phyloP scores from a whole-genome alignment of 2,329 filamentous ascomycete species.

The Lachnellula suecica region DNA sequence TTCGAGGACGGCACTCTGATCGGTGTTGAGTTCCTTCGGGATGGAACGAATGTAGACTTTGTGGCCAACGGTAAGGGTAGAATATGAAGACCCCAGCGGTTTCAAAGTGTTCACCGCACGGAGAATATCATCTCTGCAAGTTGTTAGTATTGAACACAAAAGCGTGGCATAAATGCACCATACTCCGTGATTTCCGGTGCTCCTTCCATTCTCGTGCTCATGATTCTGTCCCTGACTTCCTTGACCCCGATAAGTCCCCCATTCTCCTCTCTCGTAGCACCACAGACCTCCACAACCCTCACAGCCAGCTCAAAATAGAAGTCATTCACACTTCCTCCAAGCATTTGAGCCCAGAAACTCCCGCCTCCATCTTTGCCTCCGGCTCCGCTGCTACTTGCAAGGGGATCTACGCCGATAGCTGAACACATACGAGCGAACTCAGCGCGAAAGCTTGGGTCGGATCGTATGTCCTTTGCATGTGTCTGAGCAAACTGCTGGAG shows the following conservation, averaged over 20 bases:
- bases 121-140: slow-evolving; percentile 75
- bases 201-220: slow-evolving; percentile 71
- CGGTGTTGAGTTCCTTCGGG: slow-evolving; percentile 91
- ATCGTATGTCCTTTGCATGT: slow-evolving; percentile 93
- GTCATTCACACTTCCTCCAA: slow-evolving; percentile 90
- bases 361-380: slow-evolving; percentile 49
- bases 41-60: slow-evolving; percentile 88
- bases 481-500: slow-evolving; percentile 94
- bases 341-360: slow-evolving; percentile 88
- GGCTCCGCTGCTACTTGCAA: slow-evolving; percentile 65
- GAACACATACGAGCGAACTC: slow-evolving; percentile 99
- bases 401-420: slow-evolving; percentile 92
- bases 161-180: slow-evolving; percentile 23
- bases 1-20: slow-evolving; percentile 90
- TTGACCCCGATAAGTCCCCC: slow-evolving; percentile 84
- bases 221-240: slow-evolving; percentile 77
- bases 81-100: slow-evolving; percentile 86
- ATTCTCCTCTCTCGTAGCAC: slow-evolving; percentile 83
- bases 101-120: slow-evolving; percentile 84
- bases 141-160: slow-evolving; percentile 12
- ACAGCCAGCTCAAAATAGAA: slow-evolving; percentile 98
- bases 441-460: slow-evolving; percentile 89
- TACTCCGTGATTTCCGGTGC: slow-evolving; percentile 76
- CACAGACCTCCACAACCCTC: slow-evolving; percentile 90
- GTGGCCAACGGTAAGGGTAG: slow-evolving; percentile 78